Evolutionary conservation across 257 asterid genomes (phyloP).

Genomic region (Henckelia pumila): DNA sequence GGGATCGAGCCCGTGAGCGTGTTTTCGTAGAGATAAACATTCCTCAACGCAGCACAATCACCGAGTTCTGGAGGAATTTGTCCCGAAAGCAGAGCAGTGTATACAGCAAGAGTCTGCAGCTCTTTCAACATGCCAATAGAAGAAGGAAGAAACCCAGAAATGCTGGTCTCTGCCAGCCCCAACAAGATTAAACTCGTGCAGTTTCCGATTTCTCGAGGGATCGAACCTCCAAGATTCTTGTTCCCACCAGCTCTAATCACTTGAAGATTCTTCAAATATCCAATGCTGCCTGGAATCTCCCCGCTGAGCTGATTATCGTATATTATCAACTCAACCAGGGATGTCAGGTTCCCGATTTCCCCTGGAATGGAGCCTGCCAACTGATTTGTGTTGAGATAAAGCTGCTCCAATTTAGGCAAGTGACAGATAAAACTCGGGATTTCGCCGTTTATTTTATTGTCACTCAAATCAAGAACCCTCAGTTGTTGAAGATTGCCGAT

Average conservation of each 20-base stretch:
- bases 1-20: conserved; percentile 69
- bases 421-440: conserved; percentile 44
- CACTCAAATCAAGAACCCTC: conserved; percentile 53
- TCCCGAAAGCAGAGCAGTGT: conserved; percentile 70
- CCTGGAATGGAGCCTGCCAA: conserved; percentile 52
- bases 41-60: conserved; percentile 41
- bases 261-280: conserved; percentile 47
- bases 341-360: conserved; percentile 50
- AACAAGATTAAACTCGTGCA: conserved; percentile 52
- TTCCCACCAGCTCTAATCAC: conserved; percentile 78
- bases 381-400: conserved; percentile 49
- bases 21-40: conserved; percentile 63
- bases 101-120: conserved; percentile 59
- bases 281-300: conserved; percentile 49
- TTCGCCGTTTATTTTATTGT: conserved; percentile 58
- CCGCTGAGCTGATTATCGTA: conserved; percentile 68
- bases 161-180: conserved; percentile 72
- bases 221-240: conserved; percentile 60
- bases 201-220: conserved; percentile 64
- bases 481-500: conserved; percentile 43
- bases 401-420: conserved; percentile 45
- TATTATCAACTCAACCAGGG: conserved; percentile 39
- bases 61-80: conserved; percentile 77
- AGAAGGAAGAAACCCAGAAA: conserved; percentile 69
- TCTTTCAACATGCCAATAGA: conserved; percentile 52